Evolutionary conservation across 192 early-diverging fungal species (phyloP), one percentile per base, ranked within the genome.

Genomic region (Backusella australiensis): DNA sequence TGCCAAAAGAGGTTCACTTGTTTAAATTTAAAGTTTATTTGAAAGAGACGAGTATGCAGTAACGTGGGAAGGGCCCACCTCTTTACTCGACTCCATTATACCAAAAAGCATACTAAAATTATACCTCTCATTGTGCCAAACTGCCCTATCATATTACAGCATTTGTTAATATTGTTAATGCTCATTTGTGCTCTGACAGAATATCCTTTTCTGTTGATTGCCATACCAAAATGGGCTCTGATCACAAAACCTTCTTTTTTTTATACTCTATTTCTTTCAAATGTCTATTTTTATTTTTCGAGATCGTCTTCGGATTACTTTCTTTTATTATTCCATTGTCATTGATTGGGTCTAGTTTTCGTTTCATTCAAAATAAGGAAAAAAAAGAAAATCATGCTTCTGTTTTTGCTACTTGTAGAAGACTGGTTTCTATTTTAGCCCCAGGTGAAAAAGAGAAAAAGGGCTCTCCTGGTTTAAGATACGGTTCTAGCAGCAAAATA

Each of bases 331-430:
- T 63, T 63, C 29, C 7, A 63, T 29, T 7, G 26, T 63, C 56
- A 63, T 14, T 63, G 56, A 29, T 29, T 63, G 56, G 56, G 23
- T 14, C 56, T 12, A 63, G 9, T 29, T 29, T 29, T 63, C 26
- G 4, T 63, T 19, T 63, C 34, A 21, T 6, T 74, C 73, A 49
- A 38, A 49, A 34, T 42, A 32, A 38, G 73, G 56, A 38, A 63
- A 52, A 74, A 29, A 74, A 74, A 74, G 56, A 63, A 63, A 52
- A 74, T 5, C 26, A 74, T 65, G 56, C 11, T 63, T 63, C 56
- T 29, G 12, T 29, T 63, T 63, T 63, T 63, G 26, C 26, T 29
- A 34, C 42, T 49, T 36, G 73, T 21, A 35, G 42, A 74, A 32
- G 35, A 38, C 49, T 39, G 32, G 56, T 29, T 29, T 29, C 56